phyloP scores from a whole-genome alignment of 495 filamentous ascomycete genomes.

The Aspergillus olivimuriae region DNA sequence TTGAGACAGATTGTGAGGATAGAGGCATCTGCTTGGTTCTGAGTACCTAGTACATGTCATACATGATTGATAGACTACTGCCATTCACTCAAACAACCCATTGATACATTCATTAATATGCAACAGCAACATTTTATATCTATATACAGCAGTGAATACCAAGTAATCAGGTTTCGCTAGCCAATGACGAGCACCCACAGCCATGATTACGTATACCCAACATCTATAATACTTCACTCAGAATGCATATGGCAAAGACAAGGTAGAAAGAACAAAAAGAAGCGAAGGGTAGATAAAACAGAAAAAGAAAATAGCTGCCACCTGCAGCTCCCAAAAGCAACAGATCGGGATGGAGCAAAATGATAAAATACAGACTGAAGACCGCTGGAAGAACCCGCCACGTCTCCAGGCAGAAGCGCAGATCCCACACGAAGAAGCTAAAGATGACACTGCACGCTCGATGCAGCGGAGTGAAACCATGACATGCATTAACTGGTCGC shows the following conservation, averaged over 20 bases:
- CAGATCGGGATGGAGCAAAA: constrained; percentile 5
- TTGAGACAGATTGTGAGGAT: too few relatives aligned
- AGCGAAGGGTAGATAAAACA: background rate
- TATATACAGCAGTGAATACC: constrained; percentile 8
- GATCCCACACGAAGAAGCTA: constrained; percentile 10
- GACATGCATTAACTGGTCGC: constrained; percentile 22
- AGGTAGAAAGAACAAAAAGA: background rate
- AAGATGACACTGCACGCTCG: constrained; percentile 10
- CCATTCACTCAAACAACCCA: background rate
- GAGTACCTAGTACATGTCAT: too few relatives aligned
- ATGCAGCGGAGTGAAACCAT: constrained; percentile 13
- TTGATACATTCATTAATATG: background rate
- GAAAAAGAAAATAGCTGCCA: constrained; percentile 6
- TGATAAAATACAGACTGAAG: constrained; percentile 18
- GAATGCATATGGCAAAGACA: background rate
- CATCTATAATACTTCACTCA: constrained; percentile 12
- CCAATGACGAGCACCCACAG: constrained; percentile 1
- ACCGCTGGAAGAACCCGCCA: background rate
- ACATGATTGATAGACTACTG: background rate
- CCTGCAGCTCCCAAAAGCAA: constrained; percentile 10
- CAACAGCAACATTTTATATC: background rate
- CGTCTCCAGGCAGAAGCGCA: constrained; percentile 9
- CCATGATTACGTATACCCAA: constrained; percentile 14
- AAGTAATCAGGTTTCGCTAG: background rate
- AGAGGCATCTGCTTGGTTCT: too few relatives aligned